These are phyloP conservation scores for Garcia nutans DNA, from an alignment of 345 rosid genomes.

Conservation along the genomic window DNA sequence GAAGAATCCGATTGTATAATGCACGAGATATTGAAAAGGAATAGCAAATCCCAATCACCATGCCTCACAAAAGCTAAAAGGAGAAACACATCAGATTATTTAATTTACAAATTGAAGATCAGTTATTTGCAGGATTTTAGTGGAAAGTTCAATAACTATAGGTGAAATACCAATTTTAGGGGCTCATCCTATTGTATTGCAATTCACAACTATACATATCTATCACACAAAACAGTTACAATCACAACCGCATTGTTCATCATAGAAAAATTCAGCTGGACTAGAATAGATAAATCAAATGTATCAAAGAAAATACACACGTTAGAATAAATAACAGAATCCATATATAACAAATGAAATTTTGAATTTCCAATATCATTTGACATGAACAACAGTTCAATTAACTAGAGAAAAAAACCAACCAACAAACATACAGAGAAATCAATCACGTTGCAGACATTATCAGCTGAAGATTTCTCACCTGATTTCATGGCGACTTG, in stretches of 20 bases:
- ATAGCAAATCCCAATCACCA: neutral
- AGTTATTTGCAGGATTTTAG: too few species aligned
- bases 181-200: neutral
- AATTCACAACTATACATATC: neutral
- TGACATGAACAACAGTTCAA: neutral
- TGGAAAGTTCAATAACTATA: neutral
- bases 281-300: conserved; percentile 1
- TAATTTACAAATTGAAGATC: too few species aligned
- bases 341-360: neutral
- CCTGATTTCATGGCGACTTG: neutral
- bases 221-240: neutral
- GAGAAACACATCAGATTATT: too few species aligned
- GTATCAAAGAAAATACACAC: too few species aligned
- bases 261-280: neutral
- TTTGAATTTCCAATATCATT: neutral
- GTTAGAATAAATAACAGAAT: neutral
- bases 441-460: neutral
- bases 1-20: neutral
- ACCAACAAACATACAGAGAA: neutral
- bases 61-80: neutral
- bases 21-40: neutral
- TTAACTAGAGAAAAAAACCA: neutral
- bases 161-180: neutral
- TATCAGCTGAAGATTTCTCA: conserved; percentile 4
- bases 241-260: neutral